phyloP scores from a whole-genome alignment of 2,329 filamentous ascomycete genomes.

The Exophiala alcalophila region DNA sequence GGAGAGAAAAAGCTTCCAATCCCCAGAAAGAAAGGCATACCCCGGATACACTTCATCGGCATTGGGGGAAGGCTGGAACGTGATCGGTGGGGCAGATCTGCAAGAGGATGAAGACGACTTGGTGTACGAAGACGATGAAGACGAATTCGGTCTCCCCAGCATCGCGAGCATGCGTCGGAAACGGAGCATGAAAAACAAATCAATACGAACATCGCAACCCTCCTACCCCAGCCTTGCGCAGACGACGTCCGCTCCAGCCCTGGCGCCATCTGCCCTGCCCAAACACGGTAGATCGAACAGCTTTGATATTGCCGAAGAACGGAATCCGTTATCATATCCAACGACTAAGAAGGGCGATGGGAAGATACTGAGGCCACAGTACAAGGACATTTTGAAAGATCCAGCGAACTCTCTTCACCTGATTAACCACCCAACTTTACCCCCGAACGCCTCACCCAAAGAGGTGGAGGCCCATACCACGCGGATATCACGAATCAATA shows the following conservation, averaged over 20 bases:
- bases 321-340: conserved; percentile 78
- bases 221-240: conserved; percentile 22
- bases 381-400: conserved; percentile 86
- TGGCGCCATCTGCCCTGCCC: conserved; percentile 19
- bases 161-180: conserved; percentile 86
- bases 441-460: conserved; percentile 71
- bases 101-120: conserved; percentile 66
- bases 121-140: conserved; percentile 80
- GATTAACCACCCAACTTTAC: conserved; percentile 78
- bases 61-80: conserved; percentile 70
- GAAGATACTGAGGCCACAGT: conserved; percentile 94
- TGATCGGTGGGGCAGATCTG: conserved; percentile 63
- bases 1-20: conserved; percentile 24
- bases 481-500: conserved; percentile 90
- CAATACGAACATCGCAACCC: conserved; percentile 11
- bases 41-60: conserved; percentile 61
- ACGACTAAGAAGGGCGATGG: conserved; percentile 85
- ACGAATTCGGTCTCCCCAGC: conserved; percentile 92
- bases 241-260: conserved; percentile 19
- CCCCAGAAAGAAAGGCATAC: conserved; percentile 26
- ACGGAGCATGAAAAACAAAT: conserved; percentile 45
- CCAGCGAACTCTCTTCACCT: conserved; percentile 93
- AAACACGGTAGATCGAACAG: conserved; percentile 68
- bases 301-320: conserved; percentile 89
- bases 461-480: conserved; percentile 83